These are phyloP conservation scores for Punica granatum DNA, from an alignment of 345 rosid species.

Conservation along the genomic window DNA sequence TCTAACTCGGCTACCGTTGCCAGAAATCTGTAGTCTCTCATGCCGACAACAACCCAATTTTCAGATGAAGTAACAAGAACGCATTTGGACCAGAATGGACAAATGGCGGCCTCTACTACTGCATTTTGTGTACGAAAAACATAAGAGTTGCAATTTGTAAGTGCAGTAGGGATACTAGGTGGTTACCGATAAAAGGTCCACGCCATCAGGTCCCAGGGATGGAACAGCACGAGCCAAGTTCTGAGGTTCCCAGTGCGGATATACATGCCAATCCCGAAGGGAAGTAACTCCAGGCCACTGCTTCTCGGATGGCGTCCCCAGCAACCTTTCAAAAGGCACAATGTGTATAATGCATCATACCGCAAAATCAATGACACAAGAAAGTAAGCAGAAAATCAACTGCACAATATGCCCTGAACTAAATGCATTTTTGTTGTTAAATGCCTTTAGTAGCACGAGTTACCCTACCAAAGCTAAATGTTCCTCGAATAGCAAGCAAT, in stretches of 20 bases:
- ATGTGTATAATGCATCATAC: background rate
- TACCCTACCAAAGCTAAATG: background rate
- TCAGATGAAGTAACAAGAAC: background rate
- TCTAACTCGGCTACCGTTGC: background rate
- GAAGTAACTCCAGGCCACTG: slow-evolving; percentile 82
- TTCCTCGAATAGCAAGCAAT: background rate
- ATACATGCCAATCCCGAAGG: slow-evolving; percentile 87
- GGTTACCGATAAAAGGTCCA: slow-evolving; percentile 74
- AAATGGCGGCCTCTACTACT: background rate
- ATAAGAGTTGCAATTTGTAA: background rate
- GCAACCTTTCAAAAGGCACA: slow-evolving; percentile 33
- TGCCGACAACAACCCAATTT: background rate
- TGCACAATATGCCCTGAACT: background rate
- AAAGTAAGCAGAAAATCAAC: background rate
- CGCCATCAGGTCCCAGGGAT: slow-evolving; percentile 63
- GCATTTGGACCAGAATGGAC: background rate
- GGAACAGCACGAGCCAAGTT: slow-evolving; percentile 64
- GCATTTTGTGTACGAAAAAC: background rate
- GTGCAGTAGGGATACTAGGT: background rate
- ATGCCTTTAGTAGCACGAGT: background rate
- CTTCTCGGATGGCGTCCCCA: slow-evolving; percentile 84
- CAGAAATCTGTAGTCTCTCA: background rate
- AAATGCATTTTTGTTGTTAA: background rate
- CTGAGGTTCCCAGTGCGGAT: slow-evolving; percentile 83
- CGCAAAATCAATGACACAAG: background rate